Conservation (phyloP, 371 early-diverging fungal genomes). For the Syncephalastrum contaminatum region DNA sequence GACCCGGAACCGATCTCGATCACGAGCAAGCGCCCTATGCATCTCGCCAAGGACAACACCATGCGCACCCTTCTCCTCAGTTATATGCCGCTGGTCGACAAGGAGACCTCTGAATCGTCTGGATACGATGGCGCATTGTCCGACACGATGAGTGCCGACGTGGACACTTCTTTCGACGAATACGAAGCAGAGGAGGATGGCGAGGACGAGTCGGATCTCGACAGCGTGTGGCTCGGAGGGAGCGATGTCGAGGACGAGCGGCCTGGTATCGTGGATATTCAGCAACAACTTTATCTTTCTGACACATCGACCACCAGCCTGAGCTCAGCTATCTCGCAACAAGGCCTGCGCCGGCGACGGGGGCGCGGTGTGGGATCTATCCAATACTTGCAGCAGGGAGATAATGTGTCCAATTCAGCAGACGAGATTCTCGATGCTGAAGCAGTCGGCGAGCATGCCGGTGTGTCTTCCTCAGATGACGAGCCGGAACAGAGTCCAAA, state of each 20-base stretch:
- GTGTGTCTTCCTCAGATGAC: slow-evolving; percentile 16
- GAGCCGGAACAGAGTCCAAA: slow-evolving; percentile 14
- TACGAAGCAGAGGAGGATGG: slow-evolving; percentile 15
- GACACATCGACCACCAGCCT: slow-evolving; percentile 25
- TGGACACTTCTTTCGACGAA: slow-evolving; percentile 34
- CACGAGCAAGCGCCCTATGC: slow-evolving; percentile 28
- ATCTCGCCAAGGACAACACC: slow-evolving; percentile 19
- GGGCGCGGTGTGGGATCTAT: slow-evolving; percentile 12
- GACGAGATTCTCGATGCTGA: slow-evolving; percentile 22
- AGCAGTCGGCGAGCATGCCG: slow-evolving; percentile 15
- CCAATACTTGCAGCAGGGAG: slow-evolving; percentile 26
- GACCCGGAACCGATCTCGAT: slow-evolving; percentile 27
- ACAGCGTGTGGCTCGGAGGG: slow-evolving; percentile 24
- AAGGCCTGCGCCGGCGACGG: slow-evolving; percentile 20
- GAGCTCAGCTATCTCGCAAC: not conserved
- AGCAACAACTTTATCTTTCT: slow-evolving; percentile 17
- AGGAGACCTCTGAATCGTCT: slow-evolving; percentile 15
- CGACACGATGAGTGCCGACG: slow-evolving; percentile 34
- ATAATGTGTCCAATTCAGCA: slow-evolving; percentile 14
- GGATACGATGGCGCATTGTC: slow-evolving; percentile 20
- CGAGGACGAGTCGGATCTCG: slow-evolving; percentile 4
- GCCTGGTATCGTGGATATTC: not conserved
- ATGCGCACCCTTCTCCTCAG: slow-evolving; percentile 19
- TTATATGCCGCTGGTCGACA: slow-evolving; percentile 13
- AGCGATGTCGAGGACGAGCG: slow-evolving; percentile 19